Conservation (phyloP, 2,329 filamentous ascomycete species). For the Cladophialophora immunda region DNA sequence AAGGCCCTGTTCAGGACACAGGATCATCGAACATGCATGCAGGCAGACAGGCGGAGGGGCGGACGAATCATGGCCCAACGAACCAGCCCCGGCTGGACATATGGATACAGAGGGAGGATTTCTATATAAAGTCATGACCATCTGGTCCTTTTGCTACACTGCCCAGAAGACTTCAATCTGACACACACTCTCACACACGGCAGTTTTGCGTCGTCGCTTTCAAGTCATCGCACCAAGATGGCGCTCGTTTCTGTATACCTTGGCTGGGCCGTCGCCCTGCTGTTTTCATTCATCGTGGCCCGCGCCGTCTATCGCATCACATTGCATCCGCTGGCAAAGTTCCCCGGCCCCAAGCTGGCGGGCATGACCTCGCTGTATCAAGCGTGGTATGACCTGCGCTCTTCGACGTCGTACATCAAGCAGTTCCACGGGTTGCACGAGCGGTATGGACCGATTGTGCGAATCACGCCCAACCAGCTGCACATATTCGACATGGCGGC, state of each 20-base stretch:
- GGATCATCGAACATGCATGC: no score
- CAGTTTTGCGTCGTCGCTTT: not conserved
- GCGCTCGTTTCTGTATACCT: not conserved
- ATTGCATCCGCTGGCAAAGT: conserved; percentile 46
- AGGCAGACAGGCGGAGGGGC: no score
- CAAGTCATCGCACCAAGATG: conserved; percentile 7
- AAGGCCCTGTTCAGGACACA: no score
- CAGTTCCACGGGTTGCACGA: conserved; percentile 18
- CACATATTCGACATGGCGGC: conserved; percentile 42
- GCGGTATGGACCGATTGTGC: conserved; percentile 43
- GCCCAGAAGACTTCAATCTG: not conserved
- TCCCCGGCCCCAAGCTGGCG: conserved; percentile 49
- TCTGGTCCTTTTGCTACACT: not conserved
- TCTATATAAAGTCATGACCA: no score
- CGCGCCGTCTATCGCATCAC: conserved; percentile 42
- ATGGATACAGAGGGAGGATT: no score
- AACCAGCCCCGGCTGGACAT: no score
- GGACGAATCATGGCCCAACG: no score
- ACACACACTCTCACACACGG: no score
- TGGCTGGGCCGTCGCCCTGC: not conserved
- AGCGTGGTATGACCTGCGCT: conserved; percentile 28
- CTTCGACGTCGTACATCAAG: conserved; percentile 22
- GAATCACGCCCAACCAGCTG: conserved; percentile 45
- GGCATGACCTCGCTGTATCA: conserved; percentile 43
- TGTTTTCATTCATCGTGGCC: conserved; percentile 12